A percentile compares a stretch with the other conserved stretches of the same genome.
These are phyloP conservation scores for Syzygium aromaticum DNA, from an alignment of 345 rosid species.

Conservation along the genomic window DNA sequence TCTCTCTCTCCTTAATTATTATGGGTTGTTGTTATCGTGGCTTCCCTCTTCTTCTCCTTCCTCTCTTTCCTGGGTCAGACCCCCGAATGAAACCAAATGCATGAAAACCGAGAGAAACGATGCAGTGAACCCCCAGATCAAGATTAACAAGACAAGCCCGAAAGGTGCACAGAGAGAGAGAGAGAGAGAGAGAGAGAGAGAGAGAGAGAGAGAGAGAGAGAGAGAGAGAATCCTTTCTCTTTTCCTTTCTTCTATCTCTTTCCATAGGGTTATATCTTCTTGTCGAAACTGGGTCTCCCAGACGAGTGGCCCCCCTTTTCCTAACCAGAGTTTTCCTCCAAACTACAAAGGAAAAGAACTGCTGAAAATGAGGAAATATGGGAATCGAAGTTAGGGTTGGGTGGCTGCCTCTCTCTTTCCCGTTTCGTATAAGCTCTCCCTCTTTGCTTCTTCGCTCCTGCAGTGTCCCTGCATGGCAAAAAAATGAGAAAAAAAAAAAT, in stretches of 20 bases:
- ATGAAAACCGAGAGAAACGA: constrained; percentile 5
- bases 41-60: constrained; percentile 3
- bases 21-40: neutral
- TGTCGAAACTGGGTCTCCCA: neutral
- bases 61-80: constrained; percentile 6
- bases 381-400: constrained; percentile 27
- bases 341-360: neutral
- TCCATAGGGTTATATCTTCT: neutral
- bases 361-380: neutral
- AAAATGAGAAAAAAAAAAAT: too few relatives aligned
- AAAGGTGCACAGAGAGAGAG: neutral
- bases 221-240: constrained; percentile 10
- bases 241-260: neutral
- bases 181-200: too few relatives aligned
- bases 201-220: constrained; percentile 5
- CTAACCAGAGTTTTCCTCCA: neutral
- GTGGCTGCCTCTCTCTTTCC: constrained; percentile 20
- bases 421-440: constrained; percentile 16
- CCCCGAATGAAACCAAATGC: constrained; percentile 9
- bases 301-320: neutral
- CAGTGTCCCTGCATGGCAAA: neutral
- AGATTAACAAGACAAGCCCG: constrained; percentile 3
- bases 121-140: constrained; percentile 10
- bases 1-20: neutral
- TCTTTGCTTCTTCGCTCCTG: neutral